A percentile compares a stretch with the other conserved stretches of the same genome.
These are phyloP conservation scores for Heritiera fomes DNA, from an alignment of 345 rosid genomes.

Conservation along the genomic window DNA sequence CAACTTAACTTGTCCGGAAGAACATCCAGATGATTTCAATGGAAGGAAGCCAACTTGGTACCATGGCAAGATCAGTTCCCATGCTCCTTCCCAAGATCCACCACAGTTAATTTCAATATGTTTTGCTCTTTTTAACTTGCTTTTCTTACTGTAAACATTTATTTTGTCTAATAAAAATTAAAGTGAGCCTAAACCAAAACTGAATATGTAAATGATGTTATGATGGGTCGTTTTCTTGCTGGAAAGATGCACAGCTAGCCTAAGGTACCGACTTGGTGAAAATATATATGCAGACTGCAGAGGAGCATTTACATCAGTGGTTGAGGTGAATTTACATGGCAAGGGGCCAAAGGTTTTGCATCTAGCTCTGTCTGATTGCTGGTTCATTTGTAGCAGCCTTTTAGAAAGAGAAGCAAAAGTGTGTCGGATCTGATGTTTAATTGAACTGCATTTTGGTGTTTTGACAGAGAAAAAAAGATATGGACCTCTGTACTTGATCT, in stretches of 20 bases:
- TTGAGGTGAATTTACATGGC: slow-evolving; percentile 4
- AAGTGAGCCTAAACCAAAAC: neutral
- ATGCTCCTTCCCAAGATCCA: slow-evolving; percentile 11
- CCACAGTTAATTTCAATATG: slow-evolving; percentile 15
- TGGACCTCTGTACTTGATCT: neutral
- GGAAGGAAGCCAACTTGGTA: slow-evolving; percentile 23
- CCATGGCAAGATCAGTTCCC: slow-evolving; percentile 31
- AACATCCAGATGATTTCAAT: slow-evolving; percentile 29
- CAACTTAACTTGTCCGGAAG: slow-evolving; percentile 16
- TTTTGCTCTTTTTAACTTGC: slow-evolving; percentile 15
- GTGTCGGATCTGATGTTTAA: slow-evolving; percentile 4
- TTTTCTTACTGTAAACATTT: slow-evolving; percentile 4
- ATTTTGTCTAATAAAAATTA: neutral
- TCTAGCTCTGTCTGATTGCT: neutral
- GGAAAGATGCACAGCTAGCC: neutral
- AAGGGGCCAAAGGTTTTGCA: neutral
- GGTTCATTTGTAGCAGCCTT: slow-evolving; percentile 3
- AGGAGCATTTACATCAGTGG: neutral
- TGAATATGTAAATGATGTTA: neutral
- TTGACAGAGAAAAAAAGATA: neutral
- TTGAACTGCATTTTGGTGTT: slow-evolving; percentile 5
- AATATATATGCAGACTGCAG: neutral
- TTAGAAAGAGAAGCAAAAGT: neutral
- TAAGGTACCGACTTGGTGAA: neutral
- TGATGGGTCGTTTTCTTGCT: slow-evolving; percentile 18